Evolutionary conservation across 805 yeast species (phyloP), one percentile per base, ranked within the genome.

Genomic region (Yamadazyma phyllophila): DNA sequence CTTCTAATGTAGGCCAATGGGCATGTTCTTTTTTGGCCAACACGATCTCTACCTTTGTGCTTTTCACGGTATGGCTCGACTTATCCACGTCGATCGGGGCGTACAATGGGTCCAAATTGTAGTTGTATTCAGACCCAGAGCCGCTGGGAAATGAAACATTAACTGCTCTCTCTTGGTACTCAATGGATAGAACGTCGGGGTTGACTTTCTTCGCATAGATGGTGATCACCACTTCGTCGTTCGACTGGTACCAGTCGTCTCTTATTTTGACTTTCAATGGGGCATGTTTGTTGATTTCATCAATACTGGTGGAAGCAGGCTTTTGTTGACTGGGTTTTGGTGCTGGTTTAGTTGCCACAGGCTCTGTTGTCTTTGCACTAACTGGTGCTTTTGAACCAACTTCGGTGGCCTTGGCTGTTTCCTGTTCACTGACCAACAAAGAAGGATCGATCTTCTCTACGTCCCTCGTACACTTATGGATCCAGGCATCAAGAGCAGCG

Each of bases 21-120:
- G 52, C 48, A 1, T 60, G 48, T 0, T 54, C 53, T 8, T 57
- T 60, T 59, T 90, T 90, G 20, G 38, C 58, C 34, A 91, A 65
- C n/a, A 61, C 61, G 7, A 90, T 59, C 62, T 92, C 97, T 2
- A 92, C 53, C 57, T 92, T 92, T 15, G 94, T 85, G 1, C 83
- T 69, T 56, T 78, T 82, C 2, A 90, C 77, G 10, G 67, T 73
- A 54, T 62, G 78, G 0, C 67, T 56, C 1, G 83, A 76, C 15
- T 65, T 52, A 0, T 57, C 60, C 1, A 81, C 67, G 24, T 66
- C 76, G 26, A 92, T 81, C 15, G 63, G 66, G 11, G 71, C 77
- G 43, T 60, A 76, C 30, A 88, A 65, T 1, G 80, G 82, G 8
- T 78, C 79, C 39, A 85, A 57, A 20, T 66, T 62, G 55, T 80